Evolutionary conservation across 306 rosid genomes (phyloP).

Genomic region (Quercus robur): DNA sequence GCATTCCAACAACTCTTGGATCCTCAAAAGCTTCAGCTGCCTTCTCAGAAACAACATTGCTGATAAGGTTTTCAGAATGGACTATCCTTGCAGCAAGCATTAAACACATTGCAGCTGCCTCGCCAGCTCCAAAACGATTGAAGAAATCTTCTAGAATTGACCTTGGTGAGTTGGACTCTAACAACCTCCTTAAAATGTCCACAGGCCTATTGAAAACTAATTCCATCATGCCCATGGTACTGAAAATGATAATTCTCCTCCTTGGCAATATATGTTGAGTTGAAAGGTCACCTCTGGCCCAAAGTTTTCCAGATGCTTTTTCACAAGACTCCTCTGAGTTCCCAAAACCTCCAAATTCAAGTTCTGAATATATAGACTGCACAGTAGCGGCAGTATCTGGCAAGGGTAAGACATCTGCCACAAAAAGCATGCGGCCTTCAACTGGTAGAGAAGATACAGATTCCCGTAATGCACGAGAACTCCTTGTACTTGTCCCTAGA

Average conservation of each 20-base stretch:
- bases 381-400: slow-evolving; percentile 74
- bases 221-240: slow-evolving; percentile 99
- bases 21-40: slow-evolving; percentile 99
- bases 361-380: slow-evolving; percentile 83
- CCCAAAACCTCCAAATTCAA: slow-evolving; percentile 78
- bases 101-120: slow-evolving; percentile 95
- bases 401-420: slow-evolving; percentile 83
- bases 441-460: slow-evolving; percentile 80
- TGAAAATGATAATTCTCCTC: slow-evolving; percentile 82
- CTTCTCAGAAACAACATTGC: slow-evolving; percentile 76
- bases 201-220: slow-evolving; percentile 91
- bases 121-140: slow-evolving; percentile 93
- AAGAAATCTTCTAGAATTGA: slow-evolving; percentile 93
- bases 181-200: slow-evolving; percentile 80
- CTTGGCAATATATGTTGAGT: slow-evolving; percentile 95
- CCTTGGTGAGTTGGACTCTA: slow-evolving; percentile 81
- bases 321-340: slow-evolving; percentile 65
- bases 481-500: slow-evolving; percentile 57
- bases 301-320: slow-evolving; percentile 73
- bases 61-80: slow-evolving; percentile 76
- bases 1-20: slow-evolving; percentile 96
- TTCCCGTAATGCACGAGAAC: slow-evolving; percentile 87
- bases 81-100: slow-evolving; percentile 86
- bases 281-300: slow-evolving; percentile 97
- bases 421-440: slow-evolving; percentile 96